Evolutionary conservation across 2,329 filamentous ascomycete genomes (phyloP), one percentile per base, ranked within the genome.

Genomic region (Zasmidium angulare): DNA sequence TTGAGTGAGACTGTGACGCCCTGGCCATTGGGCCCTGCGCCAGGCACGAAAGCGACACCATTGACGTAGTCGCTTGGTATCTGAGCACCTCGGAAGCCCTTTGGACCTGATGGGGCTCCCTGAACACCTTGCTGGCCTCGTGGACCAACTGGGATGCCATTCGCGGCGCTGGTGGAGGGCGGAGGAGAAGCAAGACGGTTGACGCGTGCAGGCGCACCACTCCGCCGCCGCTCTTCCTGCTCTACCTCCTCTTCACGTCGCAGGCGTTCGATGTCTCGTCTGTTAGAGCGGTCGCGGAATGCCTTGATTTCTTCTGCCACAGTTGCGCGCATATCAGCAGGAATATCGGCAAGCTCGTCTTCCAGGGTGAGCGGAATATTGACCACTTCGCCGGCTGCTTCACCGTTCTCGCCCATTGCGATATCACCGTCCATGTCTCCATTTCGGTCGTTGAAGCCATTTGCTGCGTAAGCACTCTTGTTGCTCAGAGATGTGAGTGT

Each of bases 341-440:
- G 95, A 50, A 99, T 97, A 69, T 99, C 95, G 20, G 93, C 89
- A 48, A 99, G 81, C 71, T 99, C 95, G 71, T 99, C 96, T 63
- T 99, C 95, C 11, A 74, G 69, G 0, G 88, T 87, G 29, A 96
- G 82, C 2, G 92, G 89, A 60, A 98, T 96, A 59, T 93, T 96
- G 64, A 96, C 88, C 43, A 97, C 88, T 74, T 77, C 76, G 20
- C 86, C 88, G 57, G 89, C 6, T 77, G 79, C 9, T 77, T 72
- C 59, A 68, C 73, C 68, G 36, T 67, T 67, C 29, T 66, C 60
- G 19, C 55, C 59, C 66, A 68, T 68, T 6, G 49, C 24, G 23
- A 61, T 59, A 51, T 68, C 69, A 2, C 62, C 68, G 36, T 66
- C 58, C 3, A n/a, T 17, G 11, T 64, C 58, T 23, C 56, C 61